These are phyloP conservation scores for Cystobasidium ongulense DNA, from an alignment of 768 basidiomycete genomes.

Conservation along the genomic window DNA sequence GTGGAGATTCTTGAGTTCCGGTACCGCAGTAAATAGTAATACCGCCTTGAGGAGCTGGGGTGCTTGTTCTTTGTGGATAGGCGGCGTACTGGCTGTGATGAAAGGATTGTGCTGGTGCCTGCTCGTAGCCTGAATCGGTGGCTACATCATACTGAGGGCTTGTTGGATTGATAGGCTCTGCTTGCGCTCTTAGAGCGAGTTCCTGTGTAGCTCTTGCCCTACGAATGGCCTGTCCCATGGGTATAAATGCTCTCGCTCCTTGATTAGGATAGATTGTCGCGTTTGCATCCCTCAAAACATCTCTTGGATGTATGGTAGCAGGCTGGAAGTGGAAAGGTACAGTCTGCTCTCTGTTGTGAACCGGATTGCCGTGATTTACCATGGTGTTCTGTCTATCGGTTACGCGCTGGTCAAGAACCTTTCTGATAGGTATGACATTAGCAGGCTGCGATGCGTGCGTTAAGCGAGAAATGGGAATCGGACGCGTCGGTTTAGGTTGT, in stretches of 20 bases:
- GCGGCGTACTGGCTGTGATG: not conserved
- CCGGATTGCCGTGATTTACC: not conserved
- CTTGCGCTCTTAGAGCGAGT: not conserved
- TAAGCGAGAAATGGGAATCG: not conserved
- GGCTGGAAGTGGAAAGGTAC: not conserved
- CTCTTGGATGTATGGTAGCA: not conserved
- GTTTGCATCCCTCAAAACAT: not conserved
- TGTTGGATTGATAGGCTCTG: not conserved
- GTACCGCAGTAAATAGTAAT: not conserved
- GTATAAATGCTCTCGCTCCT: not conserved
- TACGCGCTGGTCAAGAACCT: not conserved
- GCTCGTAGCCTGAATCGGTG: not conserved
- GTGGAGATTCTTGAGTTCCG: not conserved
- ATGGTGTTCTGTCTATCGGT: not conserved
- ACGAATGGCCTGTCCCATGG: not conserved
- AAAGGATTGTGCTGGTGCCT: not conserved
- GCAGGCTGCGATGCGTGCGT: not conserved
- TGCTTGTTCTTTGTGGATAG: not conserved
- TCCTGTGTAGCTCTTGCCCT: not conserved
- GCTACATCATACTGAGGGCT: not conserved
- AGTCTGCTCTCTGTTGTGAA: not conserved
- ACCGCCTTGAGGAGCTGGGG: not conserved
- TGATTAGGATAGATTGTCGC: not conserved
- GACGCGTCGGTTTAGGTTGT: not conserved
- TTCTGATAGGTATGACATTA: not conserved